Conservation (phyloP, 495 filamentous ascomycete species). For the Geopyxis carbonaria region DNA sequence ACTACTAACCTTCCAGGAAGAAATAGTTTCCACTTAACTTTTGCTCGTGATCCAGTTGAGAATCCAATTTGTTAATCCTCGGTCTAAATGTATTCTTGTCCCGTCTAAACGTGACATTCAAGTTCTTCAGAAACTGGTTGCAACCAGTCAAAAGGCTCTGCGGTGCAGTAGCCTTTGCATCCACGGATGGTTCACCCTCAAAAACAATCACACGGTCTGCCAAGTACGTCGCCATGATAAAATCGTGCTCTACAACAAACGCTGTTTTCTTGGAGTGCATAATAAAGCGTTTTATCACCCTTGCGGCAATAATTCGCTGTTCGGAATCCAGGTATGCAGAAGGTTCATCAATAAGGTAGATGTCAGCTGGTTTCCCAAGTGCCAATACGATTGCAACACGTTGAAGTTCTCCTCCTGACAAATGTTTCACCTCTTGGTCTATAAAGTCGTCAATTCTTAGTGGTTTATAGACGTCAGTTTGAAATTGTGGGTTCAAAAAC, state of each 20-base stretch:
- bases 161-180: constrained; percentile 73
- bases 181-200: constrained; percentile 75
- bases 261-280: constrained; percentile 99
- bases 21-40: constrained; percentile 88
- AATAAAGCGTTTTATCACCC: constrained; percentile 98
- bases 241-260: constrained; percentile 99
- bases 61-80: constrained; percentile 93
- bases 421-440: constrained; percentile 95
- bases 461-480: constrained; percentile 98
- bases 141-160: constrained; percentile 89
- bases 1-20: constrained; percentile 72
- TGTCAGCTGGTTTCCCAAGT: constrained; percentile 87
- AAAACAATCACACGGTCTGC: constrained; percentile 98
- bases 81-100: constrained; percentile 91
- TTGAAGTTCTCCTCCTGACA: constrained; percentile 97
- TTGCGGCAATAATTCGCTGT: constrained; percentile 90
- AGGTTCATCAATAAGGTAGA: constrained; percentile 96
- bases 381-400: constrained; percentile 95
- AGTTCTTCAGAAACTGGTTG: constrained; percentile 86
- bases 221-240: constrained; percentile 91
- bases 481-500: constrained; percentile 92
- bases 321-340: constrained; percentile 93
- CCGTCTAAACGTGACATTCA: constrained; percentile 95
- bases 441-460: constrained; percentile 97
- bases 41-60: constrained; percentile 93